phyloP scores from a whole-genome alignment of 352 stramenopile genomes.

The Pythium brassicae region DNA sequence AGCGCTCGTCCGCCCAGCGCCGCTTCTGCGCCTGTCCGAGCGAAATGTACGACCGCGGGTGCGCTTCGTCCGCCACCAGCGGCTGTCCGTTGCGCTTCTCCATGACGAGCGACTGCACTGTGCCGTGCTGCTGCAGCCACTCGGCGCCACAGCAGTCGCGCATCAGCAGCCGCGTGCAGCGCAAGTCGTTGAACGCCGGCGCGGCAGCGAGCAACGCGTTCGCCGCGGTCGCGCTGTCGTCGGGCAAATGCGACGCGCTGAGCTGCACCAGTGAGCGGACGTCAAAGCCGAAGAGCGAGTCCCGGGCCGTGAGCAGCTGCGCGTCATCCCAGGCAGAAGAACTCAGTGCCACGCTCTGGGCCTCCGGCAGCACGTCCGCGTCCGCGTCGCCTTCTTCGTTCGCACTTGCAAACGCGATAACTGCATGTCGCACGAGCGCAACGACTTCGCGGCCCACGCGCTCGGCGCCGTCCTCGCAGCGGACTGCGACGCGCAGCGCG shows the following conservation, averaged over 20 bases:
- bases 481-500: conserved; percentile 15
- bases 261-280: conserved; percentile 7
- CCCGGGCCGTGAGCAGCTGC: not conserved
- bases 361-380: not conserved
- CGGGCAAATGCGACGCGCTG: not conserved
- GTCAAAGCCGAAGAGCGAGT: conserved; percentile 21
- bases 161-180: conserved; percentile 19
- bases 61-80: not conserved
- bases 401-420: not conserved
- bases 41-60: conserved; percentile 27
- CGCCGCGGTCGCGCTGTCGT: conserved; percentile 6
- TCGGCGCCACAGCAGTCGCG: conserved; percentile 4
- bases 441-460: conserved; percentile 14
- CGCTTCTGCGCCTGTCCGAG: conserved; percentile 30
- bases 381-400: not conserved
- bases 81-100: not conserved
- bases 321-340: conserved; percentile 2
- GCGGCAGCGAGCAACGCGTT: conserved; percentile 19
- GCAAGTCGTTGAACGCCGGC: conserved; percentile 22
- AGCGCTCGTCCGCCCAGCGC: conserved; percentile 30
- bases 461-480: conserved; percentile 9
- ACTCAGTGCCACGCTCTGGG: not conserved
- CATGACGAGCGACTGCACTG: conserved; percentile 15
- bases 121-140: not conserved
- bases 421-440: conserved; percentile 5